phyloP scores from a whole-genome alignment of 345 rosid species.

The Aurinia saxatilis region DNA sequence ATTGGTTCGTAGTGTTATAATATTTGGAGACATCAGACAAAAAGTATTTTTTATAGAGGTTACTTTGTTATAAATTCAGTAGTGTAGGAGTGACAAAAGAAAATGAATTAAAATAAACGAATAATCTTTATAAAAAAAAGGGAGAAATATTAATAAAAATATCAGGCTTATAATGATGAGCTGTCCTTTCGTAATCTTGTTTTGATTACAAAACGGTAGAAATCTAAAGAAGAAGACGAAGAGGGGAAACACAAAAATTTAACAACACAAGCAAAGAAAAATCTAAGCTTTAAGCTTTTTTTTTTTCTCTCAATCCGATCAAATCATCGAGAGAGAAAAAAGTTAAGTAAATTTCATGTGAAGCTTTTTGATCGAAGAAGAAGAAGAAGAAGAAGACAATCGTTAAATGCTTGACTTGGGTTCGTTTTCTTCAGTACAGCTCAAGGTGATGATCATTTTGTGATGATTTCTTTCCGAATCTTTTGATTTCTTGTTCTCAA shows the following conservation, averaged over 20 bases:
- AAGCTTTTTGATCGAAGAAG: neutral
- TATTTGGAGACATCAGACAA: neutral
- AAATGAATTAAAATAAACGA: neutral
- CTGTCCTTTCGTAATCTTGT: slow-evolving; percentile 12
- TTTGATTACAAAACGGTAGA: slow-evolving; percentile 23
- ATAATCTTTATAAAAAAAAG: no score
- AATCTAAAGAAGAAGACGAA: neutral
- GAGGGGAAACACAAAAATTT: neutral
- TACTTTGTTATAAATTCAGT: no score
- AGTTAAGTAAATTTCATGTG: rapidly evolving
- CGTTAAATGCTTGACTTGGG: slow-evolving; percentile 30
- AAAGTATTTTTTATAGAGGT: neutral
- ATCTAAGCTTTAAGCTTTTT: neutral
- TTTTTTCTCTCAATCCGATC: slow-evolving; percentile 1
- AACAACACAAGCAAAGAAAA: neutral
- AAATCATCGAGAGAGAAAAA: neutral
- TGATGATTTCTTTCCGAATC: no score
- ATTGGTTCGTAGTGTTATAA: neutral
- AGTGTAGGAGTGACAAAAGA: no score
- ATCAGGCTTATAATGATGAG: slow-evolving; percentile 24
- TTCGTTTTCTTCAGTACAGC: slow-evolving; percentile 23
- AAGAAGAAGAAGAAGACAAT: slow-evolving; percentile 20
- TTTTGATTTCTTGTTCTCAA: neutral
- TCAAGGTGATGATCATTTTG: slow-evolving; percentile 33
- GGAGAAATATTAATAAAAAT: no score